phyloP scores from a whole-genome alignment of 2,329 filamentous ascomycete genomes.

The Waltergamsia citrina region DNA sequence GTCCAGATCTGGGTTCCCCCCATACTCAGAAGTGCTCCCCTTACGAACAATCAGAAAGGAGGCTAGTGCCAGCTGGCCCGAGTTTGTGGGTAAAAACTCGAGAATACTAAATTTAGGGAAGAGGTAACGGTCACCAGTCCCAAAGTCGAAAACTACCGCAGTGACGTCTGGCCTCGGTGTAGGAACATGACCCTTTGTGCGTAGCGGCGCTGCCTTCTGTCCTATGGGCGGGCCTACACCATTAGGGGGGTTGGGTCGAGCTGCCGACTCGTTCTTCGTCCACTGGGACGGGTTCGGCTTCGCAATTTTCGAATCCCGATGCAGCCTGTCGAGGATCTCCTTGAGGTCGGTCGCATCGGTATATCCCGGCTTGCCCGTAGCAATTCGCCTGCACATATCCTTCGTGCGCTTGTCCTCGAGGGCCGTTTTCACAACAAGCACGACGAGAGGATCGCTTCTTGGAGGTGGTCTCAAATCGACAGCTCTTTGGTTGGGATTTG shows the following conservation, averaged over 20 bases:
- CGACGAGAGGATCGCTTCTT: conserved; percentile 45
- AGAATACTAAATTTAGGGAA: conserved; percentile 73
- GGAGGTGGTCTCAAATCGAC: conserved; percentile 41
- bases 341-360: conserved; percentile 46
- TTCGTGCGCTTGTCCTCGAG: conserved; percentile 40
- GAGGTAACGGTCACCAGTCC: conserved; percentile 64
- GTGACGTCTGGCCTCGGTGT: conserved; percentile 49
- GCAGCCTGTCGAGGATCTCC: conserved; percentile 37
- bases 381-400: conserved; percentile 44
- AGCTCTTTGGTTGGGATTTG: conserved; percentile 47
- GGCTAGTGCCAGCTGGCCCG: conserved; percentile 54
- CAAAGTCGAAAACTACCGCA: conserved; percentile 63
- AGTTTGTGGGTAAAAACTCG: conserved; percentile 45
- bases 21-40: conserved; percentile 56
- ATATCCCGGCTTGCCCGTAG: conserved; percentile 37
- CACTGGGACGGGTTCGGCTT: background rate
- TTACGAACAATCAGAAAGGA: conserved; percentile 72
- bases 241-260: conserved; percentile 5
- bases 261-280: conserved; percentile 11
- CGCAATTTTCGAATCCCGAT: conserved; percentile 28
- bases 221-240: too few relatives aligned
- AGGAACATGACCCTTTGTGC: conserved; percentile 50
- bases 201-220: too few relatives aligned
- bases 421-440: conserved; percentile 46
- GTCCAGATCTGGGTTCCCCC: conserved; percentile 53